phyloP scores from a whole-genome alignment of 2,329 filamentous ascomycete genomes.

The Colletotrichum tropicale region DNA sequence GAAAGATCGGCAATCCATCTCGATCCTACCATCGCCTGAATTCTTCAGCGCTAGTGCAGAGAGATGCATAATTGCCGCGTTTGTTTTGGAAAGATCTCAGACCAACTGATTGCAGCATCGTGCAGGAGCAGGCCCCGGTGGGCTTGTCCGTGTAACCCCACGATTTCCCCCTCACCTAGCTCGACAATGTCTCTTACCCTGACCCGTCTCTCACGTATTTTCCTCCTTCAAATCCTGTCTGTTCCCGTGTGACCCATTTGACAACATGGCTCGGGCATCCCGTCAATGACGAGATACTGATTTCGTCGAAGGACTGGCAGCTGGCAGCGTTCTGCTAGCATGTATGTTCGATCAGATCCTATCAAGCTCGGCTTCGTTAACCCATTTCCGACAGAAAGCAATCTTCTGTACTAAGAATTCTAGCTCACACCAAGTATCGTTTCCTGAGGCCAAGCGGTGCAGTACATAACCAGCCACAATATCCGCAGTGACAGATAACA shows the following conservation, averaged over 20 bases:
- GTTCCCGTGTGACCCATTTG: not conserved
- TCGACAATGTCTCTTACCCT: not conserved
- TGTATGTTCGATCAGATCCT: not conserved
- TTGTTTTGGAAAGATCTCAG: not conserved
- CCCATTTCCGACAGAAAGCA: not conserved
- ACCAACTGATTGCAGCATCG: conserved; percentile 8
- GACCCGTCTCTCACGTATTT: not conserved
- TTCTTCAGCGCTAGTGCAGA: not conserved
- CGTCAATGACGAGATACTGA: not conserved
- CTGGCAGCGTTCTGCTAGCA: not conserved
- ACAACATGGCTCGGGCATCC: not conserved
- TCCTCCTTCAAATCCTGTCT: not conserved
- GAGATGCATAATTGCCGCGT: not conserved
- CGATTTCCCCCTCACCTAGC: not conserved
- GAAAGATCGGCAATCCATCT: not conserved
- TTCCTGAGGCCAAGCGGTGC: not conserved
- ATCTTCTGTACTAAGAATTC: not conserved
- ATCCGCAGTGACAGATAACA: not conserved
- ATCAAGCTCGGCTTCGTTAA: not conserved
- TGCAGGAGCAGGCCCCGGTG: not conserved
- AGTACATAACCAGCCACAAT: not conserved
- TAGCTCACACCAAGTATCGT: not conserved
- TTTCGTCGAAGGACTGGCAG: not conserved
- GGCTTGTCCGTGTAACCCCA: not conserved
- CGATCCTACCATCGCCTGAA: not conserved